Base-by-base conservation (phyloP, 257 asterid genomes). In the Plantago elongata region DNA sequence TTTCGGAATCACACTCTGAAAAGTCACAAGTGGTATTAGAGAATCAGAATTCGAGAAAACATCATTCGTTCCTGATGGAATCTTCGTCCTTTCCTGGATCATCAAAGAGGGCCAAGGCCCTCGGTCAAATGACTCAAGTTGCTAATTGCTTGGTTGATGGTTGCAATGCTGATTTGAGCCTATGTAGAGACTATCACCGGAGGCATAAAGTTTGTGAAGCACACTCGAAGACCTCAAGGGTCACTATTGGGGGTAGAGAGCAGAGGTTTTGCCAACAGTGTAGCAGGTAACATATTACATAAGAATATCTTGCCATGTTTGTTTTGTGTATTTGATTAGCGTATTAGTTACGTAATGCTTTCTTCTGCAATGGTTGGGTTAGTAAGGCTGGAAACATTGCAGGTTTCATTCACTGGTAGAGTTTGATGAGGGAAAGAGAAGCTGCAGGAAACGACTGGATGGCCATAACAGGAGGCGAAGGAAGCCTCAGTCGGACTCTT, bases 261-360 rank as follows among this genome's bases (percentile, higher is more conserved):
- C 95, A 78, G 55, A 88, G 95, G 3, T 92, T 92, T 66, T 92
- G 98, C 84, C 98, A 92, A 50, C 97, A 92, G 44, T 92, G 98
- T 81, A 92, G 98, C 87, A 83, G 95, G 98, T 88, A 75, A 9
- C 3, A 30, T 45, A n/a, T 88, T 74, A 9, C 3, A 30, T 45
- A n/a, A 29, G 40, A 34, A 34, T 34, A 46, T 45, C n/a, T n/a
- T 44, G 60, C 64, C 42, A 22, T 64, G 9, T 43, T 17, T 15
- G 14, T 46, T 43, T 54, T 56, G 12, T 17, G 29, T 47, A 9
- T 48, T 42, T 12, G 42, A 3, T 22, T 34, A 5, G 40, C 2
- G 8, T 34, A 34, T 34, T 4, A 34, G 7, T 34, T 3, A 7
- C 40, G 8, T 34, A 34, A 34, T 4, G 40, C 40, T 4, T 1